Conservation (phyloP, 148 eudicot genomes). For the Hydrangea macrophylla region DNA sequence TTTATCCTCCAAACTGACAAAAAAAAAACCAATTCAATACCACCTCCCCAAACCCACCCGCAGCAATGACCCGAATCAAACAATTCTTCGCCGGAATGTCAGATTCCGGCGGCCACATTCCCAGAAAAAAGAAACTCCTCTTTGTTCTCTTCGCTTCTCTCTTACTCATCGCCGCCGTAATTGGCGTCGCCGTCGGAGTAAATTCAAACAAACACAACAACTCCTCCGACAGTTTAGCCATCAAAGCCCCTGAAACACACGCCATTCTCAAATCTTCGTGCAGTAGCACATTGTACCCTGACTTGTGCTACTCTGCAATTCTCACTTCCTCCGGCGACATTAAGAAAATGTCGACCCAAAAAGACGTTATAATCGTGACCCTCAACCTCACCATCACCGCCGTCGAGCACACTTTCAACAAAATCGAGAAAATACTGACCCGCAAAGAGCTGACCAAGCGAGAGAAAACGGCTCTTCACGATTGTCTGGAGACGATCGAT, state of each 20-base stretch:
- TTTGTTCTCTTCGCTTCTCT: slow-evolving; percentile 32
- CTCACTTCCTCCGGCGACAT: slow-evolving; percentile 26
- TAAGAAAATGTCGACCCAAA: slow-evolving; percentile 32
- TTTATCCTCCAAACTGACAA: too few relatives aligned
- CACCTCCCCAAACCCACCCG: neutral
- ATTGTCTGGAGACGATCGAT: slow-evolving; percentile 58
- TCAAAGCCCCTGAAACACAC: slow-evolving; percentile 30
- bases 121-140: slow-evolving; percentile 36
- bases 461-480: slow-evolving; percentile 56
- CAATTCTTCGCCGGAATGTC: slow-evolving; percentile 20
- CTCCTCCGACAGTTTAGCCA: neutral
- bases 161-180: slow-evolving; percentile 34
- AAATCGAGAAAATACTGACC: slow-evolving; percentile 31
- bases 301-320: slow-evolving; percentile 59
- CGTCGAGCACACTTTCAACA: slow-evolving; percentile 39
- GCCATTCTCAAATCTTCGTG: slow-evolving; percentile 53
- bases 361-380: slow-evolving; percentile 51
- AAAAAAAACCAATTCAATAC: too few relatives aligned
- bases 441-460: slow-evolving; percentile 31
- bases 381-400: slow-evolving; percentile 43
- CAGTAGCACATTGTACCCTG: slow-evolving; percentile 51
- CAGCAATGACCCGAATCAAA: slow-evolving; percentile 12
- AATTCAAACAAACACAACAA: slow-evolving; percentile 13
- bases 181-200: slow-evolving; percentile 34
- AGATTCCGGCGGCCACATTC: slow-evolving; percentile 18